Conservation (phyloP, 2,329 filamentous ascomycete genomes). For the Proliferodiscus dingleyae region DNA sequence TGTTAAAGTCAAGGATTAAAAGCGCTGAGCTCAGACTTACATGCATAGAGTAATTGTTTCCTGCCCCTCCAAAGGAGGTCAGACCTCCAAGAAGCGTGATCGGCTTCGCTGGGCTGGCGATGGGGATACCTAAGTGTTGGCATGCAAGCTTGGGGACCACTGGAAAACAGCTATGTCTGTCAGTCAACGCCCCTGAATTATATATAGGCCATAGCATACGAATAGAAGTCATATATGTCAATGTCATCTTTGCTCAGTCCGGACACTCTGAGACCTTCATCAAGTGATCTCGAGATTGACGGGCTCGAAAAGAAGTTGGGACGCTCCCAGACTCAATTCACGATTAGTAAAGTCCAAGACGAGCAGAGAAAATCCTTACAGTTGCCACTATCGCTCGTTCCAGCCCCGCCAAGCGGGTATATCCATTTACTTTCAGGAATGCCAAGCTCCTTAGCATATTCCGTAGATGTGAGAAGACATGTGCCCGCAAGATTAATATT, state of each 20-base stretch:
- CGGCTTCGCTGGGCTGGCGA: conserved; percentile 41
- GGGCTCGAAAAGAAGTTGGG: conserved; percentile 54
- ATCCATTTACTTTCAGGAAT: conserved; percentile 55
- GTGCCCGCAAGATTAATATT: conserved; percentile 60
- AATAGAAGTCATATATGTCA: conserved; percentile 61
- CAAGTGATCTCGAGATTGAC: conserved; percentile 52
- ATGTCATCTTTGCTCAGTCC: conserved; percentile 46
- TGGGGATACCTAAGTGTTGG: conserved; percentile 50
- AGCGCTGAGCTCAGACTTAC: conserved; percentile 33
- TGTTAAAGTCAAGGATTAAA: not conserved
- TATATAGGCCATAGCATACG: too few relatives aligned
- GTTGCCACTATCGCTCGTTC: conserved; percentile 51
- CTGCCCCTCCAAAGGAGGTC: conserved; percentile 65
- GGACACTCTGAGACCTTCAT: conserved; percentile 46
- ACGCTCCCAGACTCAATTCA: conserved; percentile 53
- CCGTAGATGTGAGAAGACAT: conserved; percentile 53
- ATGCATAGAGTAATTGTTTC: conserved; percentile 69
- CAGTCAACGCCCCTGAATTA: not conserved
- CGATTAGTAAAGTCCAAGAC: conserved; percentile 1
- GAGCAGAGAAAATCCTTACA: conserved; percentile 36
- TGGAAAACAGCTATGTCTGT: conserved; percentile 54
- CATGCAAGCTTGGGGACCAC: conserved; percentile 65
- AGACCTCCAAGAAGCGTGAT: conserved; percentile 60
- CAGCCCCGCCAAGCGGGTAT: conserved; percentile 59
- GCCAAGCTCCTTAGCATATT: conserved; percentile 48